phyloP scores from a whole-genome alignment of 148 eudicot species.

The Spergularia marina region DNA sequence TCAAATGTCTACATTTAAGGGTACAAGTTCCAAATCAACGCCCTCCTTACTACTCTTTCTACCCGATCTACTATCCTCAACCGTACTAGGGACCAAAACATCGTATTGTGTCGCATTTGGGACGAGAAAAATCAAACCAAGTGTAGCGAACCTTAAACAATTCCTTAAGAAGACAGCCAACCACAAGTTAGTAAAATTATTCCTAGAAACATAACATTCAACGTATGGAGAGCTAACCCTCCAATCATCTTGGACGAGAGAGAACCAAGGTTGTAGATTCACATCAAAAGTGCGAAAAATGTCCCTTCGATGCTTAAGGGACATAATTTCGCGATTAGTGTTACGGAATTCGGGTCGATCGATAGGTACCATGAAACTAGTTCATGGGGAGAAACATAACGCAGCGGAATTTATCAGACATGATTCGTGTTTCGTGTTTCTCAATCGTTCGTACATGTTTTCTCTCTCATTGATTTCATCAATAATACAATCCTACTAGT shows the following conservation, averaged over 20 bases:
- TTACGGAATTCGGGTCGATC: too few species aligned
- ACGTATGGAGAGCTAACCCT: conserved; percentile 45
- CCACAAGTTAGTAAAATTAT: conserved; percentile 56
- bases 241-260: conserved; percentile 52
- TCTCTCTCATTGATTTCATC: too few species aligned
- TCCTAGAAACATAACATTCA: conserved; percentile 61
- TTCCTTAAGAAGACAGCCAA: conserved; percentile 47
- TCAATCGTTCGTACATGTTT: too few species aligned
- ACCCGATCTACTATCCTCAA: conserved; percentile 9
- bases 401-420: too few species aligned
- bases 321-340: conserved; percentile 52
- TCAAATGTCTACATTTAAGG: conserved; percentile 21
- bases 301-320: conserved; percentile 70
- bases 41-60: conserved; percentile 8
- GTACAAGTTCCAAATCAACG: conserved; percentile 38
- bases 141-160: conserved; percentile 43
- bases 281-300: conserved; percentile 59
- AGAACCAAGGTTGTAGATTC: conserved; percentile 59
- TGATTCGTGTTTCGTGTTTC: too few species aligned
- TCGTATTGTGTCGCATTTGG: conserved; percentile 44
- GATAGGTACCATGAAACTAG: too few species aligned
- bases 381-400: too few species aligned
- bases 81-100: conserved; percentile 29
- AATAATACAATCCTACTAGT: too few species aligned
- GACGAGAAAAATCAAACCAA: conserved; percentile 48